Base-by-base conservation (phyloP, 805 yeast species). In the Saccharomycopsis sp. region DNA sequence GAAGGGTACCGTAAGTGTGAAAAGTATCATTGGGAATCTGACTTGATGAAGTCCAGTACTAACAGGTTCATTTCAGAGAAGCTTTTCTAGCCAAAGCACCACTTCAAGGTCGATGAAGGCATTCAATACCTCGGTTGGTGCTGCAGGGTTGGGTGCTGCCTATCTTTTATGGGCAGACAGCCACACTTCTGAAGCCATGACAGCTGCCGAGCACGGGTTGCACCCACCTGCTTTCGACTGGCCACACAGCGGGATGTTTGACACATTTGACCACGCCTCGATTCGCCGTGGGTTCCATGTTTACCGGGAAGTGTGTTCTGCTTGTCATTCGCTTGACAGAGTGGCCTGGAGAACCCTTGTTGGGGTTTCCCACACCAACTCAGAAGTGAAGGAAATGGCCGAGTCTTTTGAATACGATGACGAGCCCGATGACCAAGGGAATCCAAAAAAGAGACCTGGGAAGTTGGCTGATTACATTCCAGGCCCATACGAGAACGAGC, bases 281-380 rank as follows among this genome's bases (percentile, higher is more conserved):
- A 84, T 92, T 59, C 84, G 98, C 74, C 87, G 98, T 76, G 98
- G 98, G 55, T 92, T 81, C 80, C 96, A 86, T 64, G 98, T 92
- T 48, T 92, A 92, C 75, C 80, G 87, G 66, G 98, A 92, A 69
- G 98, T 92, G 41, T 92, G 98, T 74, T 95, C 98, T 48, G 92
- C 97, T 42, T 92, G 98, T 68, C 98, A 92, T 69, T 89, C 98
- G 26, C 69, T 92, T 57, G 89, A 88, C 63, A 78, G 95, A 72
- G 81, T 92, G 52, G 95, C 97, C 33, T 92, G 98, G 98, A 86
- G 98, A 77, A 82, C 88, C 57, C 67, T 92, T 57, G 96, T 92
- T 52, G 98, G 94, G 64, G 98, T 92, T 32, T 82, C 96, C 38
- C 97, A 89, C 72, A 77, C 94, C 45, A 73, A 85, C 56, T 57